These are phyloP conservation scores for Magnaporthales sp. DNA, from an alignment of 2,329 filamentous ascomycete species.

Conservation along the genomic window DNA sequence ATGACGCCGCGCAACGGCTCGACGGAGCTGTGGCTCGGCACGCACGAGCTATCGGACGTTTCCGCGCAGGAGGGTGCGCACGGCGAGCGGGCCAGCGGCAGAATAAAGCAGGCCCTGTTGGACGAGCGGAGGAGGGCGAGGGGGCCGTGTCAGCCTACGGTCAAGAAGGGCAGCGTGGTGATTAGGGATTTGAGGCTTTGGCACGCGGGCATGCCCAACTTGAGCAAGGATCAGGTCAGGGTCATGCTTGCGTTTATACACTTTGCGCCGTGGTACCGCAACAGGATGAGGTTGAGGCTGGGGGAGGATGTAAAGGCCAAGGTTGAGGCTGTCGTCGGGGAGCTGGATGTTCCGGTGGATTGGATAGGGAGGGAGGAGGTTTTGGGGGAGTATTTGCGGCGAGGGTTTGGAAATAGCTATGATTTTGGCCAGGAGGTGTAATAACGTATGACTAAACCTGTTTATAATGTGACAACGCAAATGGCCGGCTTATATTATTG, in stretches of 20 bases:
- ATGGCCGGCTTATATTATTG: too few relatives aligned
- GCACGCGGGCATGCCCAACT: slow-evolving; percentile 57
- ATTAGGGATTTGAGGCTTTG: slow-evolving; percentile 52
- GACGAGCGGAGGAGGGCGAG: slow-evolving; percentile 21
- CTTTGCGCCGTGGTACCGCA: slow-evolving; percentile 27
- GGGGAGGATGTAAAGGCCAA: neutral
- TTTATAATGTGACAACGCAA: too few relatives aligned
- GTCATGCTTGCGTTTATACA: slow-evolving; percentile 32
- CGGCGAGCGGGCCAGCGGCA: slow-evolving; percentile 43
- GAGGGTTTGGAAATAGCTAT: neutral
- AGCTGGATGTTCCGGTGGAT: neutral
- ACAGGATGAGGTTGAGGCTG: neutral
- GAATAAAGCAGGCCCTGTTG: slow-evolving; percentile 33
- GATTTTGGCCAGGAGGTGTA: neutral
- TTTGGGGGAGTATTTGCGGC: neutral
- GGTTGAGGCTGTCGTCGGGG: neutral
- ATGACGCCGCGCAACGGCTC: slow-evolving; percentile 43
- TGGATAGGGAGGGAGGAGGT: neutral
- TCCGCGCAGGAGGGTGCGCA: slow-evolving; percentile 38
- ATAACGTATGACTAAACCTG: too few relatives aligned
- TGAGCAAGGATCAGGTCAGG: slow-evolving; percentile 27
- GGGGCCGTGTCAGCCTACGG: slow-evolving; percentile 32
- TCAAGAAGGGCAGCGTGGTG: slow-evolving; percentile 43
- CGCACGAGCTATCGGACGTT: slow-evolving; percentile 29
- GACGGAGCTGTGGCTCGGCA: slow-evolving; percentile 53